phyloP scores from a whole-genome alignment of 768 basidiomycete genomes.

The Boletus pseudopeckii region DNA sequence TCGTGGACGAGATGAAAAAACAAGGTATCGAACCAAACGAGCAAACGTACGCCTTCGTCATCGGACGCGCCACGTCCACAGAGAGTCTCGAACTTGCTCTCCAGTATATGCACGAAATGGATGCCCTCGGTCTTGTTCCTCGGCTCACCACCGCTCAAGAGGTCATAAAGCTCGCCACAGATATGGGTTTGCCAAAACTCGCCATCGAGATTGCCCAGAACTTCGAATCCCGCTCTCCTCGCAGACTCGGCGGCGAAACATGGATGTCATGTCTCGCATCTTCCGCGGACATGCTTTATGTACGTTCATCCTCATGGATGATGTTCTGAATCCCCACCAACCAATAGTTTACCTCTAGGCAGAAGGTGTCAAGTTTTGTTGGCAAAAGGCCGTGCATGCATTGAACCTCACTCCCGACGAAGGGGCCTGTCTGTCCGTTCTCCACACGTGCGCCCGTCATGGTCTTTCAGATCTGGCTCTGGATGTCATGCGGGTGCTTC shows the following conservation, averaged over 20 bases:
- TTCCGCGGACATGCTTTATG: constrained; percentile 64
- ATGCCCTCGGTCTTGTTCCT: constrained; percentile 46
- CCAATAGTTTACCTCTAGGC: constrained; percentile 38
- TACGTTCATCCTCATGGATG: constrained; percentile 38
- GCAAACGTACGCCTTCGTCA: constrained; percentile 51
- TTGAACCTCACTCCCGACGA: constrained; percentile 64
- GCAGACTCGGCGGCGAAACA: constrained; percentile 47
- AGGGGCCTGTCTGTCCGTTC: constrained; percentile 64
- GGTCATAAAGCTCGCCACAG: constrained; percentile 53
- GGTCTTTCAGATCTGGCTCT: constrained; percentile 69
- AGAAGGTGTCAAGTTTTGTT: constrained; percentile 62
- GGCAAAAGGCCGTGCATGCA: constrained; percentile 55
- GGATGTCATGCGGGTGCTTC: constrained; percentile 59
- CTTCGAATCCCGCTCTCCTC: constrained; percentile 54
- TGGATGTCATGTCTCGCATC: constrained; percentile 70
- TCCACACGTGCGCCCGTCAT: constrained; percentile 69
- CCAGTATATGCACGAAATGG: constrained; percentile 59
- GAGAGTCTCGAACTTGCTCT: constrained; percentile 66
- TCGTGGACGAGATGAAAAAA: constrained; percentile 55
- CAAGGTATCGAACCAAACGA: constrained; percentile 48
- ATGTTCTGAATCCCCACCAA: not conserved
- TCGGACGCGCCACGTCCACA: constrained; percentile 42
- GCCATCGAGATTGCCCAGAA: constrained; percentile 67
- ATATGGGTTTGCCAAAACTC: constrained; percentile 54
- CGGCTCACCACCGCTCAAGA: constrained; percentile 46